phyloP scores from a whole-genome alignment of 306 rosid genomes.

The Astragalus glycyphyllos region DNA sequence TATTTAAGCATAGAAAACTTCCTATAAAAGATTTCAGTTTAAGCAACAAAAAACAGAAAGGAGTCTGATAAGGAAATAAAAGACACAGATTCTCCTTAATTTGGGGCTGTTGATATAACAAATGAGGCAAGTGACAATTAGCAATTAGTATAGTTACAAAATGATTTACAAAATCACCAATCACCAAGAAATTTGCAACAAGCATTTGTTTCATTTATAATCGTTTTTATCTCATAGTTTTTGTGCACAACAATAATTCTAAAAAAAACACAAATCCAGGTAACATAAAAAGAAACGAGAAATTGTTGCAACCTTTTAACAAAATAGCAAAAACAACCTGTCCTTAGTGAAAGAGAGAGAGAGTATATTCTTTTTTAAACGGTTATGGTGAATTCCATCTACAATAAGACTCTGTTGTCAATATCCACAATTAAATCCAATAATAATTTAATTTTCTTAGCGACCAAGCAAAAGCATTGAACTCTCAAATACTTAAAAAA shows the following conservation, averaged over 20 bases:
- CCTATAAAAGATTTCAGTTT: conserved; percentile 33
- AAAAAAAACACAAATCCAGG: conserved; percentile 33
- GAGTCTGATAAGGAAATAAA: not conserved
- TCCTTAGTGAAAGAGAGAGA: conserved; percentile 19
- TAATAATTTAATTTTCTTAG: conserved; percentile 37
- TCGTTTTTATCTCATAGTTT: conserved; percentile 4
- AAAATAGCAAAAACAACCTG: conserved; percentile 43
- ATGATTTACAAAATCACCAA: not conserved
- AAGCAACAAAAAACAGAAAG: conserved; percentile 21
- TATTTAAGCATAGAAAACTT: conserved; percentile 23
- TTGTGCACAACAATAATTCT: conserved; percentile 27
- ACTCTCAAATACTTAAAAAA: not conserved
- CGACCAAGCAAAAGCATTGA: conserved; percentile 37
- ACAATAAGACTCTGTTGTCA: not conserved
- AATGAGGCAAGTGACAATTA: conserved; percentile 8
- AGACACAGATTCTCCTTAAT: conserved; percentile 32
- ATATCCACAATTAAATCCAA: not conserved
- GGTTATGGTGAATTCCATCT: not conserved
- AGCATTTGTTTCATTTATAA: conserved; percentile 25
- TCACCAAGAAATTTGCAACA: conserved; percentile 27
- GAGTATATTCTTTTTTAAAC: not conserved
- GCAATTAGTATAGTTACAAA: not conserved
- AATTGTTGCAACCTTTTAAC: conserved; percentile 44
- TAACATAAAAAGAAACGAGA: conserved; percentile 32
- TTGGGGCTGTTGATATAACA: not conserved